Evolutionary conservation across 2,329 filamentous ascomycete genomes (phyloP).

Genomic region (Myotisia sp.): DNA sequence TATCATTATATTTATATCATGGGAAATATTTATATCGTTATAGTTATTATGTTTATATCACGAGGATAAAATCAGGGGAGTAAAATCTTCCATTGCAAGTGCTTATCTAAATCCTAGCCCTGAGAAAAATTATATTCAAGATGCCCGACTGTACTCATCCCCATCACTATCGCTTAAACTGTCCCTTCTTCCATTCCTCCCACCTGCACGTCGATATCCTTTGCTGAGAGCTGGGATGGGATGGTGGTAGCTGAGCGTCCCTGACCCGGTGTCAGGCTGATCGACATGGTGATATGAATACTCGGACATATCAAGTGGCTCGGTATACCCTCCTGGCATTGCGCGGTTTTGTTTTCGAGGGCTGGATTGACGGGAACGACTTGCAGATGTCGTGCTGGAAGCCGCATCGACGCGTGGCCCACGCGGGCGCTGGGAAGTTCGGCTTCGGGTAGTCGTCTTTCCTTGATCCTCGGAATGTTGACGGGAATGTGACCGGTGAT

Average conservation of each 20-base stretch:
- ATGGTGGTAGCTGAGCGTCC: constrained; percentile 43
- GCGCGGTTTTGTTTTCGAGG: constrained; percentile 24
- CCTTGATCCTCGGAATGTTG: too few relatives aligned
- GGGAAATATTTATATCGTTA: too few relatives aligned
- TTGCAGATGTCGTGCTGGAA: too few relatives aligned
- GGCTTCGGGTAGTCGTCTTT: background rate
- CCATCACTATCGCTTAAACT: constrained; percentile 42
- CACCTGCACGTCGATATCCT: constrained; percentile 27
- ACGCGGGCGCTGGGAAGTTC: constrained; percentile 9
- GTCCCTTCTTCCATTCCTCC: constrained; percentile 33
- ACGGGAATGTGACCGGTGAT: constrained; percentile 5
- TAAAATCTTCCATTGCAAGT: too few relatives aligned
- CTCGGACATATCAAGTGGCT: constrained; percentile 31
- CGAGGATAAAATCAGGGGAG: too few relatives aligned
- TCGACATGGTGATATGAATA: constrained; percentile 30
- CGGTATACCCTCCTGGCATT: constrained; percentile 29
- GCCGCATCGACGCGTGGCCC: constrained; percentile 11
- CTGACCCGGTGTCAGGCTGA: constrained; percentile 28
- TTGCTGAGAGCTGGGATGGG: constrained; percentile 41
- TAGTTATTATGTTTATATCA: too few relatives aligned
- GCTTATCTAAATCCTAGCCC: too few relatives aligned
- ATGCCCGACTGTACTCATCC: constrained; percentile 18
- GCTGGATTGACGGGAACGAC: constrained; percentile 21
- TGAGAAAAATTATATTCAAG: too few relatives aligned
- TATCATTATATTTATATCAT: too few relatives aligned